Evolutionary conservation across 768 basidiomycete species (phyloP).

Genomic region (Leccinum subtestaceum): DNA sequence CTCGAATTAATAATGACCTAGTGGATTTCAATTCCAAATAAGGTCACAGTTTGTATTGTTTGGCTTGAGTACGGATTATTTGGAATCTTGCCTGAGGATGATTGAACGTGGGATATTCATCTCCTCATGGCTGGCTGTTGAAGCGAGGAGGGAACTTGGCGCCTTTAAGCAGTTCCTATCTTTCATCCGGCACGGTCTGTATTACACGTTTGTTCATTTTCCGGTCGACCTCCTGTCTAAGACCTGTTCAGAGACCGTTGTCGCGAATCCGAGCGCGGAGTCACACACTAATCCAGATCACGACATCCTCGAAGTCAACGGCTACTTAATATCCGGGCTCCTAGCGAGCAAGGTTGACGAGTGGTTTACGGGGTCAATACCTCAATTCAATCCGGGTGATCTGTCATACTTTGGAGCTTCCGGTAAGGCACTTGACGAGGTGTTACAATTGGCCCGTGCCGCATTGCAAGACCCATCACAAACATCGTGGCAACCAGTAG

Average conservation of each 20-base stretch:
- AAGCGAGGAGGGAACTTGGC: conserved; percentile 62
- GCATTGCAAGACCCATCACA: conserved; percentile 47
- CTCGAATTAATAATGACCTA: conserved; percentile 10
- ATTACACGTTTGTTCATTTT: conserved; percentile 7
- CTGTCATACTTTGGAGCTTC: conserved; percentile 26
- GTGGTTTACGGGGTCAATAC: conserved; percentile 68
- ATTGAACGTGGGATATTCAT: conserved; percentile 58
- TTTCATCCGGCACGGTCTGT: conserved; percentile 73
- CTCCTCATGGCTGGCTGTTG: conserved; percentile 64
- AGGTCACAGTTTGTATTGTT: conserved; percentile 61
- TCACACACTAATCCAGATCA: conserved; percentile 47
- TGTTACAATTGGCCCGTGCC: conserved; percentile 47
- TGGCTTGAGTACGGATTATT: conserved; percentile 48
- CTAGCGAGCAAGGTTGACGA: conserved; percentile 66
- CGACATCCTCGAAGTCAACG: conserved; percentile 78
- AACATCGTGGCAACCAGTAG: conserved; percentile 52
- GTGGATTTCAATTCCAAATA: conserved; percentile 13
- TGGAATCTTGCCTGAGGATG: conserved; percentile 52
- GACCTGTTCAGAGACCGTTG: conserved; percentile 41
- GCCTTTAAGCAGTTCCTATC: conserved; percentile 77
- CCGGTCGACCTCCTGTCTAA: conserved; percentile 15
- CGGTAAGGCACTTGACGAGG: conserved; percentile 31
- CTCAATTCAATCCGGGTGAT: conserved; percentile 34
- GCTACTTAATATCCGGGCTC: conserved; percentile 73
- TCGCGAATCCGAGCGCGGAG: conserved; percentile 53